A percentile compares a stretch with the other conserved stretches of the same genome.
These are phyloP conservation scores for Tuber calosporum DNA, from an alignment of 495 filamentous ascomycete genomes.

Conservation along the genomic window DNA sequence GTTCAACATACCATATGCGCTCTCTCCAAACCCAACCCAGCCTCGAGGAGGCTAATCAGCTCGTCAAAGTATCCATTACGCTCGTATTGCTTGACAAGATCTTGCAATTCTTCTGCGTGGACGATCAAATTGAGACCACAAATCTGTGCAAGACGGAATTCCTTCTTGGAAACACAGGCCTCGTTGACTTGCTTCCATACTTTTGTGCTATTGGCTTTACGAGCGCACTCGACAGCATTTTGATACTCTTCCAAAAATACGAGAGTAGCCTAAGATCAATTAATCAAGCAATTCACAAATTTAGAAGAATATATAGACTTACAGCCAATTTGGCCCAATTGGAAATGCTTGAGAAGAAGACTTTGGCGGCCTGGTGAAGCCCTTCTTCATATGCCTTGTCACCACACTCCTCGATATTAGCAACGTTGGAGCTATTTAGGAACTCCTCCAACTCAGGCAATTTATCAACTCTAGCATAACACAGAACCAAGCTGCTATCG, in stretches of 20 bases:
- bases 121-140: constrained; percentile 98
- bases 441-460: constrained; percentile 94
- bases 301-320: constrained; percentile 4
- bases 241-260: constrained; percentile 97
- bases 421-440: constrained; percentile 85
- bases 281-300: neutral
- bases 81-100: constrained; percentile 94
- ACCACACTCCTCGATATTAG: constrained; percentile 88
- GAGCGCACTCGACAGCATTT: constrained; percentile 93
- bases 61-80: constrained; percentile 96
- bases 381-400: constrained; percentile 97
- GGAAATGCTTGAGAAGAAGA: constrained; percentile 95
- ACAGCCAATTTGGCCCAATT: constrained; percentile 97
- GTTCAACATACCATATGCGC: constrained; percentile 54
- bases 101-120: constrained; percentile 90
- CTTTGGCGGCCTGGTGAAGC: constrained; percentile 93
- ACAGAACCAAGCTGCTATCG: constrained; percentile 89
- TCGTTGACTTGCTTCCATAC: constrained; percentile 99
- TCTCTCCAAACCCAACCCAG: constrained; percentile 88
- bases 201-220: constrained; percentile 98
- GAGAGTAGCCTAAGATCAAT: constrained; percentile 58
- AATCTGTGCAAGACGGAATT: constrained; percentile 98
- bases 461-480: constrained; percentile 83
- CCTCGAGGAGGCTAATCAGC: constrained; percentile 87
- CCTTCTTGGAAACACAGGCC: constrained; percentile 95